phyloP scores from a whole-genome alignment of 1,139 yeast genomes.

The Debaryomycetaceae sp. region DNA sequence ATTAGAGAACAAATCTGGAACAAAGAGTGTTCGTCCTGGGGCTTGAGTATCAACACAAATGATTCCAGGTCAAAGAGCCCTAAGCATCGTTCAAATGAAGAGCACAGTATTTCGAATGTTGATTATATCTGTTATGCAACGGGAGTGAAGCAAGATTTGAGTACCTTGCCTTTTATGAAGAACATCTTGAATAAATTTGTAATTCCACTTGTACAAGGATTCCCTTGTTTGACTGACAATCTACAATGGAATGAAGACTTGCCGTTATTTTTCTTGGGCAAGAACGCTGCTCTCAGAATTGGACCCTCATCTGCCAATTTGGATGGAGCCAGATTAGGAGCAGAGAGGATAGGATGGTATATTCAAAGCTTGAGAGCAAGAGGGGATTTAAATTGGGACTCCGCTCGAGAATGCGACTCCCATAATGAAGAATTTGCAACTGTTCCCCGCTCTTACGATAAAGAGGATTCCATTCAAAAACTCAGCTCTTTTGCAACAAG shows the following conservation, averaged over 20 bases:
- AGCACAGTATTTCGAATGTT: conserved; percentile 9
- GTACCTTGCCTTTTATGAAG: conserved; percentile 25
- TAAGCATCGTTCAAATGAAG: neutral
- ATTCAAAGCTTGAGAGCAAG: conserved; percentile 23
- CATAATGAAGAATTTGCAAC: neutral
- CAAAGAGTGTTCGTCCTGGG: conserved; percentile 13
- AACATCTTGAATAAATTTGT: conserved; percentile 23
- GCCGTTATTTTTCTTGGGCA: conserved; percentile 43
- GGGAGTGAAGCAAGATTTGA: conserved; percentile 34
- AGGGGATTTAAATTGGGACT: conserved; percentile 24
- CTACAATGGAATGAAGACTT: conserved; percentile 39
- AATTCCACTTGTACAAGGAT: conserved; percentile 32
- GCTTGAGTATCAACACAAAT: conserved; percentile 14
- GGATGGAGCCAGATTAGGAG: conserved; percentile 47
- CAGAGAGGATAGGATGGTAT: conserved; percentile 45
- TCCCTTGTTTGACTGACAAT: conserved; percentile 45
- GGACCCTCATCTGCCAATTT: conserved; percentile 51
- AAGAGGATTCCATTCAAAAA: conserved; percentile 7
- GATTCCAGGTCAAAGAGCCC: neutral
- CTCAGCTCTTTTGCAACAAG: conserved; percentile 16
- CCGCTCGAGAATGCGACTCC: neutral
- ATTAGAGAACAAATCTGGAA: conserved; percentile 22
- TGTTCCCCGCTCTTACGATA: neutral
- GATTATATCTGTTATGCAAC: conserved; percentile 46
- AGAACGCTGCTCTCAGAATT: conserved; percentile 41